Evolutionary conservation across 345 rosid genomes (phyloP), one percentile per base, ranked within the genome.

Genomic region (Erucastrum elatum): DNA sequence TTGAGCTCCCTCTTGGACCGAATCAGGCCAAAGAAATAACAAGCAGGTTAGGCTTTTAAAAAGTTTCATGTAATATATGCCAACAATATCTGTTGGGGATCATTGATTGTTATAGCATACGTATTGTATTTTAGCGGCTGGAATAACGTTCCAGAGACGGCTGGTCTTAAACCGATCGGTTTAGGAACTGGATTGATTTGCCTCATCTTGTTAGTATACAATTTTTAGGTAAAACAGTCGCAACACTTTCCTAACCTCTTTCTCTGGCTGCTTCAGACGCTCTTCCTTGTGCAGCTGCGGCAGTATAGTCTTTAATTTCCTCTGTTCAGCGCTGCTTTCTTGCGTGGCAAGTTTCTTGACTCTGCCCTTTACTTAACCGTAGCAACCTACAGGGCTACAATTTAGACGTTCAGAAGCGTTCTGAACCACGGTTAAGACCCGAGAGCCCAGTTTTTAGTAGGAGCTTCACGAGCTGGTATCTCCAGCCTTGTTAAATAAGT

Each of bases 41-140:
- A 46, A 37, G 63, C 64, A 59, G 25, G 68, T 78, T 59, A 46
- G 55, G 55, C 55, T 46, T 46, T 13, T 3, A 0, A 46, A 46
- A 12, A 46, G 5, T 46, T 12, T 46, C 55, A 66, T 78, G 77
- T 72, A 31, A 41, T 66, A 78, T 25, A 30, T 25, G 66, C 74
- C 64, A 49, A 59, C 69, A n/a, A 41, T 27, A 44, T 60, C 33
- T 58, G 68, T 78, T 72, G 77, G 81, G 63, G 49, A 41, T 41
- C 49, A 56, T 29, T 72, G 64, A 78, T 78, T 78, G 68, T 78
- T 65, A 64, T 44, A 51, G 66, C 34, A 49, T 56, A 71, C 13
- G 1, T 41, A 41, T 41, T 41, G 49, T 41, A 41, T 10, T 41
- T 41, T 41, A 41, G 49, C 49, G 49, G 12, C 49, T 41, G 49